A percentile compares a stretch with the other conserved stretches of the same genome.
phyloP scores from a whole-genome alignment of 148 eudicot species.

The Suaeda aralocaspica region DNA sequence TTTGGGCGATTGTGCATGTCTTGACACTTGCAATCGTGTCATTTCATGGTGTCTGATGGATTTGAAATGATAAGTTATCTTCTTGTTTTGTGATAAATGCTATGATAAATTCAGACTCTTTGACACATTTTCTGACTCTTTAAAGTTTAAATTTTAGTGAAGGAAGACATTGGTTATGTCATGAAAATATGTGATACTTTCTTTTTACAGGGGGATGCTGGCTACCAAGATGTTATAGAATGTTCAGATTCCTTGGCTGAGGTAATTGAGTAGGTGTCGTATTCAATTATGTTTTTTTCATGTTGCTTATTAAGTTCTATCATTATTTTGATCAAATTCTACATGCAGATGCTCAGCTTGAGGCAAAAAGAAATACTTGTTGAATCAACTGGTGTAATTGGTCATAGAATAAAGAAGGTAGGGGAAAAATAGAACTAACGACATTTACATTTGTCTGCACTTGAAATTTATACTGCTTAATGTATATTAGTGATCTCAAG shows the following conservation, averaged over 20 bases:
- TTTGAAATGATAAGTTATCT: not conserved
- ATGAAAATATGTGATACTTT: constrained; percentile 6
- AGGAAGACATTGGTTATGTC: not conserved
- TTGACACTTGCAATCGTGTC: not conserved
- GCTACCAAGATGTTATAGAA: constrained; percentile 86
- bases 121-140: not conserved
- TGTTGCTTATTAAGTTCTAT: not conserved
- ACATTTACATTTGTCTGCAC: not conserved
- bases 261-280: constrained; percentile 34
- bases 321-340: not conserved
- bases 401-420: constrained; percentile 97
- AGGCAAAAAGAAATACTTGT: constrained; percentile 68
- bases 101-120: not conserved
- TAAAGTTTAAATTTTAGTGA: not conserved
- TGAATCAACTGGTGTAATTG: constrained; percentile 98
- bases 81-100: not conserved
- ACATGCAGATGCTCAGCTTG: constrained; percentile 59
- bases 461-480: not conserved
- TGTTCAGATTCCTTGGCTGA: constrained; percentile 71
- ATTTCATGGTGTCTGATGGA: not conserved
- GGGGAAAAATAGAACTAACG: not conserved
- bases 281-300: constrained; percentile 8
- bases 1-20: not conserved
- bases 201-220: constrained; percentile 81
- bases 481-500: too few relatives aligned